Base-by-base conservation (phyloP, 176 grass and related monocot genomes). In the Oryza coarctata region DNA sequence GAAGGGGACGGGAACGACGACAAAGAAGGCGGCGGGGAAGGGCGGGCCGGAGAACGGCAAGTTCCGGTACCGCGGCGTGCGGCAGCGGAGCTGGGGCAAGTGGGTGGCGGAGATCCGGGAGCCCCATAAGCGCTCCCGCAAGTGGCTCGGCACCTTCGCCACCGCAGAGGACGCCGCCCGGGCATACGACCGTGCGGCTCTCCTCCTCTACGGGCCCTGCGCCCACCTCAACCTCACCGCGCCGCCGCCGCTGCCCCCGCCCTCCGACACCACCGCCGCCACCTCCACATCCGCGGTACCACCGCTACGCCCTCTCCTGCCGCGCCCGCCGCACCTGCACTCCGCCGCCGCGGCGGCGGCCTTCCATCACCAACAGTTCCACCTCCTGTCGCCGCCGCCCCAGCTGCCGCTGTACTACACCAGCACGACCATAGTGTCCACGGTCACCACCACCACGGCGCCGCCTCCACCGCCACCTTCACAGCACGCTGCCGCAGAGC, bases 81-180 rank as follows among this genome's bases (percentile, higher is more conserved):
- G 91, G 52, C 91, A 93, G 87, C 82, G 87, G 35, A 93, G 91
- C 91, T 93, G 91, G 87, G 91, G 91, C 17, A 93, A 93, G 79
- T 93, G 91, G 91, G 91, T 93, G 32, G 87, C 91, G 10, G 91
- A 93, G 81, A 93, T 93, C 73, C 87, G 91, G 0, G 93, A 95
- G 86, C 93, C 93, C 0, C 67, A 88, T 6, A 97, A 97, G 84
- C 88, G 94, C 35, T 85, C 88, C 0, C 86, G 95, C 74, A 98
- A 89, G 75, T 97, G 94, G 94, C 94, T 98, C 65, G 95, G 95
- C 35, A 98, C 95, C 26, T 98, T 98, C 84, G 81, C 86, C 80
- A 95, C 95, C 18, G 95, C 95, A n/a, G 92, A 94, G 86, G 95
- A 98, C 61, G 95, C 92, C 25, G 92, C 95, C 3, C 82, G 87